Evolutionary conservation across 1,284 basidiomycete species (phyloP).

Genomic region (Rhodotorula sp.): DNA sequence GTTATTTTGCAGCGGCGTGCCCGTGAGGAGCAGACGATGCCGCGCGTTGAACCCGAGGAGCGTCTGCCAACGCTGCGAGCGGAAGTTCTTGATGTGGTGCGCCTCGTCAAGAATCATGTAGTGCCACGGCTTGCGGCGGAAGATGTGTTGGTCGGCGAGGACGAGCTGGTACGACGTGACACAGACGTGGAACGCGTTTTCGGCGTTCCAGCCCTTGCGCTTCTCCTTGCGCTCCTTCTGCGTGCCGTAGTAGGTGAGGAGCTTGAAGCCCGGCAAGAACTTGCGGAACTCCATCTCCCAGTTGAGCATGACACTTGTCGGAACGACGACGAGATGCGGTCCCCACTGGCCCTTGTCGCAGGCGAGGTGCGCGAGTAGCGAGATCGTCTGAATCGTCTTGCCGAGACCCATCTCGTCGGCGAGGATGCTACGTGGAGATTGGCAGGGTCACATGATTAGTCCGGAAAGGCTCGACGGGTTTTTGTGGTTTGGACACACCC

Average conservation of each 20-base stretch:
- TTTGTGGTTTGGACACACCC: constrained; percentile 54
- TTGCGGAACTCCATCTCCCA: constrained; percentile 99
- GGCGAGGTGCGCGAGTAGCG: constrained; percentile 86
- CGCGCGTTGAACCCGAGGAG: constrained; percentile 91
- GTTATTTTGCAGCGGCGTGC: constrained; percentile 94
- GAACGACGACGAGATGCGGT: constrained; percentile 91
- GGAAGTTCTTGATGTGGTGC: constrained; percentile 99
- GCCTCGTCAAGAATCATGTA: constrained; percentile 97
- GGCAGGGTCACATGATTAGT: neutral
- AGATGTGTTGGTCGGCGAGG: constrained; percentile 87
- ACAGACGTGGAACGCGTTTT: constrained; percentile 91
- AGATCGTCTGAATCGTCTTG: constrained; percentile 96
- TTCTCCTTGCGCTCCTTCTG: constrained; percentile 91
- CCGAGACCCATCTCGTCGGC: constrained; percentile 61
- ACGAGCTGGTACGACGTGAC: constrained; percentile 94
- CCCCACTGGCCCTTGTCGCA: constrained; percentile 96
- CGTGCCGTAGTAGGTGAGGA: constrained; percentile 87
- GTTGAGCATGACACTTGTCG: constrained; percentile 91
- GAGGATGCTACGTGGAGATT: constrained; percentile 59
- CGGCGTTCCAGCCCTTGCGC: constrained; percentile 90
- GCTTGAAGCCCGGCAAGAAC: constrained; percentile 90
- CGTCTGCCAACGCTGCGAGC: constrained; percentile 92
- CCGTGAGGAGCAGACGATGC: constrained; percentile 82
- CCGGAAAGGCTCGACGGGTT: no score
- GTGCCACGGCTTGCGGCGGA: constrained; percentile 93